Evolutionary conservation across 805 yeast genomes (phyloP).

Genomic region (Teunomyces atbi): DNA sequence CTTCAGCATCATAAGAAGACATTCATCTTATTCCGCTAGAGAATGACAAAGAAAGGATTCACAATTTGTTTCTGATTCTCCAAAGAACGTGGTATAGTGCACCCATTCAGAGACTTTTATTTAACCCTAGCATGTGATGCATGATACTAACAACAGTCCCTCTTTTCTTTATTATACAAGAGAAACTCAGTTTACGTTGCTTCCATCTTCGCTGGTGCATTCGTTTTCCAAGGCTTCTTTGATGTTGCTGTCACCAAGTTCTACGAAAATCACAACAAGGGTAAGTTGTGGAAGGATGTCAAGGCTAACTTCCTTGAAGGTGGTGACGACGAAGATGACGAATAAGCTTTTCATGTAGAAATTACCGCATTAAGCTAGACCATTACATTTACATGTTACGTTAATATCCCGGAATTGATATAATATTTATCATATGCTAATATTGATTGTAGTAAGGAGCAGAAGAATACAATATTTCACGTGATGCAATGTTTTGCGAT

Average conservation of each 20-base stretch:
- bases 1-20: too few species aligned
- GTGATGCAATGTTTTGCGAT: not conserved
- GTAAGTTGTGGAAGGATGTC: conserved; percentile 83
- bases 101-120: not conserved
- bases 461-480: not conserved
- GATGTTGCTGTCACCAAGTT: conserved; percentile 65
- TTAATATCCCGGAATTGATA: conserved; percentile 1
- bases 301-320: conserved; percentile 56
- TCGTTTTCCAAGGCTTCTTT: conserved; percentile 77
- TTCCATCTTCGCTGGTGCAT: conserved; percentile 78
- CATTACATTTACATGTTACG: not conserved
- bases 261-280: conserved; percentile 78
- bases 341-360: conserved; percentile 5
- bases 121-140: not conserved
- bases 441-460: not conserved
- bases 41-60: not conserved
- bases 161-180: conserved; percentile 42
- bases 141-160: conserved; percentile 25
- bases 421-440: not conserved
- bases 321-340: conserved; percentile 57
- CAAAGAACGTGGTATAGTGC: not conserved
- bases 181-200: conserved; percentile 90
- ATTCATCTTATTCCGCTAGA: not conserved
- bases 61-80: not conserved
- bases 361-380: conserved; percentile 1